A percentile compares a stretch with the other conserved stretches of the same genome.
These are phyloP conservation scores for Boletus subcaerulescens DNA, from an alignment of 768 basidiomycete species.

Conservation along the genomic window DNA sequence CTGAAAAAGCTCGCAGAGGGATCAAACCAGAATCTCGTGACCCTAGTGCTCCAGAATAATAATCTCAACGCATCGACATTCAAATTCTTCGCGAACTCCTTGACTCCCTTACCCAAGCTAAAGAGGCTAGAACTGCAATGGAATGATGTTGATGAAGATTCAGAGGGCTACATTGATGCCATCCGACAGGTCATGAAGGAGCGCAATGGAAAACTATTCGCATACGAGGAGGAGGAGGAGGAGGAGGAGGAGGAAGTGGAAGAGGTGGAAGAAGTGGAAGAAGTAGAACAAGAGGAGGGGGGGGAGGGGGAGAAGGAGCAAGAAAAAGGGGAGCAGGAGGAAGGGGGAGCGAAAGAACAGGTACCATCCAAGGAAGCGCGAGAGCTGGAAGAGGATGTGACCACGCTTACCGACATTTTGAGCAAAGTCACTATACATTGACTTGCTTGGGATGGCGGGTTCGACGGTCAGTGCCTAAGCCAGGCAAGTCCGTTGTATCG, in stretches of 20 bases:
- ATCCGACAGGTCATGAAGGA: conserved; percentile 54
- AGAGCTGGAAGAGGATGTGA: conserved; percentile 38
- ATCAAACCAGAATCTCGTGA: conserved; percentile 69
- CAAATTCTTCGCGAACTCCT: conserved; percentile 60
- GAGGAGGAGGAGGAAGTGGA: conserved; percentile 67
- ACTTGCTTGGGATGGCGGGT: conserved; percentile 9
- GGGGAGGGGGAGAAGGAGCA: conserved; percentile 80
- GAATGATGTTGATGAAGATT: conserved; percentile 83
- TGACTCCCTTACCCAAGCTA: conserved; percentile 59
- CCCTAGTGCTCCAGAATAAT: conserved; percentile 86
- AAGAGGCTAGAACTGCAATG: conserved; percentile 82
- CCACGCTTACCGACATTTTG: conserved; percentile 64
- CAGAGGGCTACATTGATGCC: conserved; percentile 51
- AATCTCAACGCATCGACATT: conserved; percentile 76
- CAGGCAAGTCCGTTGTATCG: not conserved
- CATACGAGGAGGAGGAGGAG: conserved; percentile 79
- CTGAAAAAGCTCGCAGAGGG: conserved; percentile 62
- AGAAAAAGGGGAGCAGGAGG: conserved; percentile 33
- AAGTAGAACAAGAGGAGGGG: conserved; percentile 59
- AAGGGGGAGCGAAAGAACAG: conserved; percentile 26
- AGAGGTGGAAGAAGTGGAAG: conserved; percentile 48
- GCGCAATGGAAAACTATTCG: conserved; percentile 64
- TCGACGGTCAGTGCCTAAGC: not conserved
- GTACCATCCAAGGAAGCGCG: conserved; percentile 23
- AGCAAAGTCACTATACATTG: conserved; percentile 56